Percentiles rank a stretch among this genome's conserved stretches.
These are phyloP conservation scores for Monsonia emarginata DNA, from an alignment of 441 rosid genomes.

Conservation along the genomic window DNA sequence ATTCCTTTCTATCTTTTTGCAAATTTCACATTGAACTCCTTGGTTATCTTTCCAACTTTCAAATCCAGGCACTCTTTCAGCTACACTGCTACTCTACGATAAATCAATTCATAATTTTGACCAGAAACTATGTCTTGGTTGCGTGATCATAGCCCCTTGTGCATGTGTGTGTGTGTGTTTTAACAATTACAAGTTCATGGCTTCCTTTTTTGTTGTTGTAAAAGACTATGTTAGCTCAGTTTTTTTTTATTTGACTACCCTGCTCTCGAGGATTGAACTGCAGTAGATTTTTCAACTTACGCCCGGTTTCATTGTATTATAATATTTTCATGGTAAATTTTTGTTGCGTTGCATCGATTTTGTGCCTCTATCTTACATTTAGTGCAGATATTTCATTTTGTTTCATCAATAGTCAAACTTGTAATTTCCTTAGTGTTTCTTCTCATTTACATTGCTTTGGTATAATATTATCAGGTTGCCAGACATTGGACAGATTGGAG, in stretches of 20 bases:
- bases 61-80: conserved; percentile 5
- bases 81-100: background rate
- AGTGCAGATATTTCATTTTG: background rate
- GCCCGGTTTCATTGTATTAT: background rate
- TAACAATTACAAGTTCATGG: background rate
- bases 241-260: background rate
- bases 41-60: background rate
- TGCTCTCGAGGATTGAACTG: background rate
- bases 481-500: conserved; percentile 60
- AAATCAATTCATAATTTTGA: background rate
- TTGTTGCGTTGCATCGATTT: background rate
- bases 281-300: background rate
- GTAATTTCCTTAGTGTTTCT: background rate
- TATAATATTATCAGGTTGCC: conserved; percentile 39
- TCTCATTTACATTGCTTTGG: background rate
- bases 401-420: background rate
- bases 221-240: background rate
- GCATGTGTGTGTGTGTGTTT: background rate
- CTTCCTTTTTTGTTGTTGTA: background rate
- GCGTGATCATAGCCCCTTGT: background rate
- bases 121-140: background rate
- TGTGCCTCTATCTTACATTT: background rate
- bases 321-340: background rate
- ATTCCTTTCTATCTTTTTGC: conserved; percentile 4
- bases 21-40: conserved; percentile 3